Evolutionary conservation across 2,329 filamentous ascomycete species (phyloP).

Genomic region (Trichophyton equinum): DNA sequence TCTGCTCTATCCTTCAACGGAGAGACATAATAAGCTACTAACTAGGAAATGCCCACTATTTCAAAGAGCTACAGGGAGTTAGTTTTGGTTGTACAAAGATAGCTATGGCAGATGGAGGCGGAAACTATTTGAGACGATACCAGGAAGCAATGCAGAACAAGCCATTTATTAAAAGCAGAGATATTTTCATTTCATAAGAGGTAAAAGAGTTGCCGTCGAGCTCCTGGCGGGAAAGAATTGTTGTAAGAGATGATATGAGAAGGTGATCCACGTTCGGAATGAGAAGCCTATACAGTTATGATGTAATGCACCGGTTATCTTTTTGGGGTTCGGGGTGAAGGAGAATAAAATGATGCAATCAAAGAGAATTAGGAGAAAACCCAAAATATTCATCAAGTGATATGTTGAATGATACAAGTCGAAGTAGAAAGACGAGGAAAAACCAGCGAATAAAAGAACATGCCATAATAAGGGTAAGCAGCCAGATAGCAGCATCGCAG

Average conservation of each 20-base stretch:
- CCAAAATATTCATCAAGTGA: not conserved
- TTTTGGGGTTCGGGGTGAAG: not conserved
- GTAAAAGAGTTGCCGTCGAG: not conserved
- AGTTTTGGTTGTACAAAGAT: not conserved
- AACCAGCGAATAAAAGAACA: not conserved
- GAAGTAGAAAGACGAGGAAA: not conserved
- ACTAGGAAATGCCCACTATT: too few relatives aligned
- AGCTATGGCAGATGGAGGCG: not conserved
- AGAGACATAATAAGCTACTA: too few relatives aligned
- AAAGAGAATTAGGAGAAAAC: not conserved
- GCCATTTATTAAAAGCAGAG: conserved; percentile 2
- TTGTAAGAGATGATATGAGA: not conserved
- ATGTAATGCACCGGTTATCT: conserved; percentile 4
- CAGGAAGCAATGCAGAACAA: not conserved
- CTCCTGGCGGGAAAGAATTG: not conserved
- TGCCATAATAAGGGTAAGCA: not conserved
- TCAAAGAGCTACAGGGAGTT: not conserved
- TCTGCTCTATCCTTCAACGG: not conserved
- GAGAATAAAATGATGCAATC: not conserved
- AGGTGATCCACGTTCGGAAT: not conserved
- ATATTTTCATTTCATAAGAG: conserved; percentile 1
- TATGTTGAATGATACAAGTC: not conserved
- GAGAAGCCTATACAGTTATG: conserved; percentile 3
- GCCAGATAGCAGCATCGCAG: not conserved
- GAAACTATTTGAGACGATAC: not conserved